These are phyloP conservation scores for Paxillus involutus DNA, from an alignment of 768 basidiomycete species.

Conservation along the genomic window DNA sequence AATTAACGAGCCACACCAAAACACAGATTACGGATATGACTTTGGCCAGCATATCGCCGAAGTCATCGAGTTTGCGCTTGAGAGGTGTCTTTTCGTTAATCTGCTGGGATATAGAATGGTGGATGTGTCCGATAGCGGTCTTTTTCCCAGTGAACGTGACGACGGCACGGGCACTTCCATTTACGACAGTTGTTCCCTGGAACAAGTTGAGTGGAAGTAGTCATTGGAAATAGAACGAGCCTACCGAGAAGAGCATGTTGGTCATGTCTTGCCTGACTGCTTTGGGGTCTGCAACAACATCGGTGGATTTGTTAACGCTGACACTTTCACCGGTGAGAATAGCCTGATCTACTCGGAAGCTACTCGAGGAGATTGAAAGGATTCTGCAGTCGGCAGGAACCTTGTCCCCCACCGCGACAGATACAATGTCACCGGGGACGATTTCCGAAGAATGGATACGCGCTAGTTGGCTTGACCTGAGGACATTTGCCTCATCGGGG, in stretches of 20 bases:
- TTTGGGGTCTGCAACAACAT: slow-evolving; percentile 62
- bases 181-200: slow-evolving; percentile 95
- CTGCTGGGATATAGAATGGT: slow-evolving; percentile 92
- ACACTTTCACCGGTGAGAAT: slow-evolving; percentile 93
- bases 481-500: slow-evolving; percentile 91
- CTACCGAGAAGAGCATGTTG: slow-evolving; percentile 94
- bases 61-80: slow-evolving; percentile 97
- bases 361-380: slow-evolving; percentile 86
- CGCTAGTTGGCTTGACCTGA: slow-evolving; percentile 66
- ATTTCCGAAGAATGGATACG: slow-evolving; percentile 86
- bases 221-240: neutral
- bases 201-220: neutral
- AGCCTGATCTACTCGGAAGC: slow-evolving; percentile 94
- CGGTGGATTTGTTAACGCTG: slow-evolving; percentile 80
- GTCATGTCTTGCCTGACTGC: slow-evolving; percentile 99
- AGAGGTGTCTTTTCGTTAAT: slow-evolving; percentile 95
- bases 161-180: slow-evolving; percentile 83
- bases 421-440: slow-evolving; percentile 93
- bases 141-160: slow-evolving; percentile 84
- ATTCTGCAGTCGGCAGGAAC: slow-evolving; percentile 94
- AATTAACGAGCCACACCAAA: slow-evolving; percentile 97
- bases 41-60: slow-evolving; percentile 96
- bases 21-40: slow-evolving; percentile 97
- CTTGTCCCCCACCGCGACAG: slow-evolving; percentile 91
- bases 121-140: slow-evolving; percentile 96